phyloP scores from a whole-genome alignment of 768 basidiomycete species.

The Kwoniella sp. region DNA sequence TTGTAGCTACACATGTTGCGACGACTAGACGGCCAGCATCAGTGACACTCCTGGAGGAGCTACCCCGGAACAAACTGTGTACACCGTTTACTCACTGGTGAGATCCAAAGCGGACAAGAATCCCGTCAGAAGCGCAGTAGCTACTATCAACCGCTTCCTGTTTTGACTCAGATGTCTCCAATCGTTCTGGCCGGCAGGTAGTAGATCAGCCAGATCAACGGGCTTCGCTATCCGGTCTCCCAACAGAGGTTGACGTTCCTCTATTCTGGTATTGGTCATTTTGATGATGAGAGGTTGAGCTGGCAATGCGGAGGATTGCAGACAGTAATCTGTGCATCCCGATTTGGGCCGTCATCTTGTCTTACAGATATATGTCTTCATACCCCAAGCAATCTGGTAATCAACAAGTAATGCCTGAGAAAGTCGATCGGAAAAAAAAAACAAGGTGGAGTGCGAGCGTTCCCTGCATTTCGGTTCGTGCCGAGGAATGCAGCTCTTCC shows the following conservation, averaged over 20 bases:
- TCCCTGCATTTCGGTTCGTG: neutral
- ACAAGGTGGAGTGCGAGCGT: neutral
- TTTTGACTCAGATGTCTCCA: conserved; percentile 10
- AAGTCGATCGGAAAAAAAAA: neutral
- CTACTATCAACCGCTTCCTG: conserved; percentile 12
- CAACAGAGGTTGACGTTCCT: conserved; percentile 1
- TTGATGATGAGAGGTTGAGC: neutral
- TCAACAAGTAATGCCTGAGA: neutral
- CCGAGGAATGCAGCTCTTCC: neutral
- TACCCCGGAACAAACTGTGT: no score
- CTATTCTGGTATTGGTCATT: conserved; percentile 2
- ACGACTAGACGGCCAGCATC: conserved; percentile 8
- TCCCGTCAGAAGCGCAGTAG: conserved; percentile 11
- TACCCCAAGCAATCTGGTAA: no score
- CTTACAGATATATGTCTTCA: no score
- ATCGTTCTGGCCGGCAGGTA: conserved; percentile 4
- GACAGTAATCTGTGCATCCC: neutral
- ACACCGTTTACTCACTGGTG: neutral
- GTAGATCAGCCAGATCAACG: neutral
- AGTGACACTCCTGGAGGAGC: no score
- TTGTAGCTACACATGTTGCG: conserved; percentile 19
- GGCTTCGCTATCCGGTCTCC: neutral
- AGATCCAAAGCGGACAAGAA: conserved; percentile 16
- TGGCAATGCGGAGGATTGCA: no score
- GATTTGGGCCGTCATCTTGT: no score